Evolutionary conservation across 2,329 filamentous ascomycete genomes (phyloP), one percentile per base, ranked within the genome.

Genomic region (Emergomyces orientalis): DNA sequence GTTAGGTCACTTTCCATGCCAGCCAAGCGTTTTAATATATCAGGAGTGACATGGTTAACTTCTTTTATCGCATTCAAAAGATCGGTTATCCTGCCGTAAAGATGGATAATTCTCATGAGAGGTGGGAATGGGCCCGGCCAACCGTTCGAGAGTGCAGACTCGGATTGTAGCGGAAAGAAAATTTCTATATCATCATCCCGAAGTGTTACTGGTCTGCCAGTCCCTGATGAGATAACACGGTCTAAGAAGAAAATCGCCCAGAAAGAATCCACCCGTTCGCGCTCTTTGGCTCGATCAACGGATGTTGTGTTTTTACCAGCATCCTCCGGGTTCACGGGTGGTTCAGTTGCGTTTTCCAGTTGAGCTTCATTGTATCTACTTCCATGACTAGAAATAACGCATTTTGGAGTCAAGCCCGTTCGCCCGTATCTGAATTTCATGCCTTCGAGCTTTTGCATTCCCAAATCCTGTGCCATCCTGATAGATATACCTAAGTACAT

Each of bases 401-500:
- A 78, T 62, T 80, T 84, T 3, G 83, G 83, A 0, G 81, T 84
- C 1, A 83, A 80, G 0, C 84, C 83, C 59, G 78, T 77, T 22
- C 77, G 78, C 17, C 83, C 84, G 64, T 77, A 77, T 64, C 80
- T 81, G 62, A 83, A 81, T 64, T 78, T 81, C 49, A 95, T 81
- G 0, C 90, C 91, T 66, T 92, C 87, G 19, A 89, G 81, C 66
- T 91, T 95, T 68, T 93, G 89, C 66, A 96, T 80, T 0, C 91
- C 91, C 11, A 96, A 76, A 70, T 91, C 88, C 64, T 90, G 84
- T 0, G 88, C 88, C 85, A 91, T 89, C 4, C 91, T 86, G 64
- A 96, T 96, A 0, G 91, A 88, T 60, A 93, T 87, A 0, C 91
- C 91, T 1, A 96, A 80, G 71, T 95, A 96, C 90, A 96, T 95